Percentiles rank a stretch among this genome's conserved stretches.
phyloP scores from a whole-genome alignment of 768 basidiomycete species.

The Pilatotrama ljubarskyi region DNA sequence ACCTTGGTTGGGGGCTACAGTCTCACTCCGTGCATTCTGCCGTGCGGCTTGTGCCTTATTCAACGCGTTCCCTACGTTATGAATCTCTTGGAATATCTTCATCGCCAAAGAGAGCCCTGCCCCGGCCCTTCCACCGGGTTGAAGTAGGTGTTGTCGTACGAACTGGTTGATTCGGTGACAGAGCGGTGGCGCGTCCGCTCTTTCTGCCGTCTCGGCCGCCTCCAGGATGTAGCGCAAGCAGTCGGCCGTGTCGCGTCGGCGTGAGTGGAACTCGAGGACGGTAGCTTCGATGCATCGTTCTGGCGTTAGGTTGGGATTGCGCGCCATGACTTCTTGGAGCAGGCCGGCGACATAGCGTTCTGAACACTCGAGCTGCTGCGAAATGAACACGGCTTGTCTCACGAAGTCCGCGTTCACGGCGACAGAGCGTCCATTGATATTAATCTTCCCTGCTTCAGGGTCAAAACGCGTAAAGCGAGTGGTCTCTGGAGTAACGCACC shows the following conservation, averaged over 20 bases:
- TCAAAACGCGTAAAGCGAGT: too few species aligned
- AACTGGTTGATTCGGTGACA: slow-evolving; percentile 56
- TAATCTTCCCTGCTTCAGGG: slow-evolving; percentile 67
- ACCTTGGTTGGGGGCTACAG: slow-evolving; percentile 62
- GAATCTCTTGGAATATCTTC: slow-evolving; percentile 65
- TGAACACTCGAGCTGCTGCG: slow-evolving; percentile 79
- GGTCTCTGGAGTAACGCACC: too few species aligned
- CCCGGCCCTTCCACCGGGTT: slow-evolving; percentile 34
- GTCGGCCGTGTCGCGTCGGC: slow-evolving; percentile 69
- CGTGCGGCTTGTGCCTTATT: slow-evolving; percentile 54
- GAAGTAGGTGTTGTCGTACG: slow-evolving; percentile 55
- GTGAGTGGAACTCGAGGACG: slow-evolving; percentile 65
- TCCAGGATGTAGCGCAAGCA: slow-evolving; percentile 71
- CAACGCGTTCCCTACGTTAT: slow-evolving; percentile 54
- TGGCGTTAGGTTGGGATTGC: slow-evolving; percentile 63
- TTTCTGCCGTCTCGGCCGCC: slow-evolving; percentile 51
- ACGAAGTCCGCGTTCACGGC: slow-evolving; percentile 80
- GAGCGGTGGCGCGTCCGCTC: slow-evolving; percentile 46
- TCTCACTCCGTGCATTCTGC: slow-evolving; percentile 63
- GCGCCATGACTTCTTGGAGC: slow-evolving; percentile 60
- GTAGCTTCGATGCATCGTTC: slow-evolving; percentile 63
- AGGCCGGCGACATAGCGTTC: slow-evolving; percentile 78
- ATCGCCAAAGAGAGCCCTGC: slow-evolving; percentile 48
- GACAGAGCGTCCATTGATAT: slow-evolving; percentile 62
- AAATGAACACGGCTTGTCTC: slow-evolving; percentile 73